These are phyloP conservation scores for Rhynchospora breviuscula DNA, from an alignment of 176 grass and related monocot species.

Conservation along the genomic window DNA sequence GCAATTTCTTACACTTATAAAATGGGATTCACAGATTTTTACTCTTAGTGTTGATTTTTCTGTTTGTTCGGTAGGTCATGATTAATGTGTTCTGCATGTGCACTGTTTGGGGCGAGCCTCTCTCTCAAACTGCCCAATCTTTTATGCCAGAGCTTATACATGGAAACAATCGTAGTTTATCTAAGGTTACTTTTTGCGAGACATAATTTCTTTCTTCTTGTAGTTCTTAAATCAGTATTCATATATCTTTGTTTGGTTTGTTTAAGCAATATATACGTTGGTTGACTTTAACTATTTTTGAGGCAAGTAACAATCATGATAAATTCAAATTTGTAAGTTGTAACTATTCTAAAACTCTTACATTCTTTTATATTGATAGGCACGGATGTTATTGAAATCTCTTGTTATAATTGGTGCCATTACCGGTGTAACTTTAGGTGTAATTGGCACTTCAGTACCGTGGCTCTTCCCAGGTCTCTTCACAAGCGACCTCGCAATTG, in stretches of 20 bases:
- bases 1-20: background rate
- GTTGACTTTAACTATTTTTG: background rate
- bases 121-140: constrained; percentile 96
- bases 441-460: constrained; percentile 63
- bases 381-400: constrained; percentile 82
- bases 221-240: background rate
- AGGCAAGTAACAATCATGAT: background rate
- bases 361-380: constrained; percentile 32
- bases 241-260: background rate
- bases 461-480: constrained; percentile 71
- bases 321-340: background rate
- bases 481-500: constrained; percentile 60
- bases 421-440: constrained; percentile 50
- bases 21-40: constrained; percentile 2
- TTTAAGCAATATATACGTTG: background rate
- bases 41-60: constrained; percentile 14
- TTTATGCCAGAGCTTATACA: constrained; percentile 96
- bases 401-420: constrained; percentile 77
- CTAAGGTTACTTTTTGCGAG: constrained; percentile 46
- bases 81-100: constrained; percentile 89
- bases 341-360: background rate
- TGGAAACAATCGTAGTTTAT: constrained; percentile 76
- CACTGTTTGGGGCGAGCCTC: constrained; percentile 94
- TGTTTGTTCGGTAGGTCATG: constrained; percentile 74
- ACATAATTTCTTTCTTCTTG: background rate